Conservation (phyloP, 495 filamentous ascomycete genomes). For the Penicillium canariense region DNA sequence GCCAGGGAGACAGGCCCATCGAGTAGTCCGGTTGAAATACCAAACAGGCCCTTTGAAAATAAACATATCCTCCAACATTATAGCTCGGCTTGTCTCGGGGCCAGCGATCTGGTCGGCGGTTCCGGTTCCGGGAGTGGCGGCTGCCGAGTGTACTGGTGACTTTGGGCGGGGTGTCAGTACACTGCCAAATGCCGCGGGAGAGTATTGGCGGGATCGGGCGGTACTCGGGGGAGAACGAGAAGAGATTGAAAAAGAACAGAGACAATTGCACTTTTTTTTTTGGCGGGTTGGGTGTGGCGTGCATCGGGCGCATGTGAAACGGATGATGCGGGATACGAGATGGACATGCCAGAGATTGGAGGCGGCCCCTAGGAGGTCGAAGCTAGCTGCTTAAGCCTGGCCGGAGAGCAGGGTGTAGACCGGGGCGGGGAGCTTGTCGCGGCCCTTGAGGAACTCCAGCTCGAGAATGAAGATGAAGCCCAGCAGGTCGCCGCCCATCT, state of each 20-base stretch:
- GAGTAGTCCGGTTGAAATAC: neutral
- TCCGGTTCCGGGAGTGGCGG: neutral
- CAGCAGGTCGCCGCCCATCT: conserved; percentile 78
- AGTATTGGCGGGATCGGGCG: conserved; percentile 1
- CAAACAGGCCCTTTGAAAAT: neutral
- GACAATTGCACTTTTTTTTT: conserved; percentile 18
- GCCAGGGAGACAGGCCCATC: too few relatives aligned
- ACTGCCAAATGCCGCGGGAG: conserved; percentile 5
- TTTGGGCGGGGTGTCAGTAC: conserved; percentile 1
- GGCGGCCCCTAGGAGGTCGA: neutral
- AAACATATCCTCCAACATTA: neutral
- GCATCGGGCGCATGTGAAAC: neutral
- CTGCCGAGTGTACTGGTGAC: conserved; percentile 5
- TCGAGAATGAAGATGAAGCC: conserved; percentile 96
- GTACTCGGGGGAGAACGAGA: conserved; percentile 5
- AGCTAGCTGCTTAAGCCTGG: conserved; percentile 36
- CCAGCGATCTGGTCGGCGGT: too few relatives aligned
- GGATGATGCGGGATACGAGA: neutral
- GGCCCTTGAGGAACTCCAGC: conserved; percentile 89
- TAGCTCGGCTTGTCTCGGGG: neutral
- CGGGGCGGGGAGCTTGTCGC: conserved; percentile 82
- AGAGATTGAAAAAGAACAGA: neutral
- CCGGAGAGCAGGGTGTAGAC: conserved; percentile 78
- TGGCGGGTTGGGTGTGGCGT: neutral
- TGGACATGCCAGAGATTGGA: neutral